Evolutionary conservation across 2,329 filamentous ascomycete species (phyloP).

Genomic region (Microdochium trichocladiopsis): DNA sequence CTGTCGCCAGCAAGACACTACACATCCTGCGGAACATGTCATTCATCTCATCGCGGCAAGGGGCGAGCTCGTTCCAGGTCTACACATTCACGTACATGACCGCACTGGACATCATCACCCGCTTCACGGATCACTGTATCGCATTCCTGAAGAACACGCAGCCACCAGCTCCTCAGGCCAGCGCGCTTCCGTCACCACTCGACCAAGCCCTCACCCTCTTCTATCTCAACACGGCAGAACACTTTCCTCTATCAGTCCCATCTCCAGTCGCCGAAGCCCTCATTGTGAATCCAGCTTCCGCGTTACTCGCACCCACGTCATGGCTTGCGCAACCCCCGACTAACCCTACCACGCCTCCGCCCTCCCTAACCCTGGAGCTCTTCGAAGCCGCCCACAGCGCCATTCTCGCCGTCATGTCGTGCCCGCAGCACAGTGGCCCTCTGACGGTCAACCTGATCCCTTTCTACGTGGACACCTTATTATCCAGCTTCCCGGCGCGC

Average conservation of each 20-base stretch:
- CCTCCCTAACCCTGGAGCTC: slow-evolving; percentile 46
- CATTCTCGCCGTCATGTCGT: slow-evolving; percentile 71
- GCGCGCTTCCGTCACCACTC: slow-evolving; percentile 56
- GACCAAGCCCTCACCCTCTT: slow-evolving; percentile 75
- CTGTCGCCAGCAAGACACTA: slow-evolving; percentile 63
- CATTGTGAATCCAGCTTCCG: slow-evolving; percentile 65
- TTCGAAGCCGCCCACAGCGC: slow-evolving; percentile 86
- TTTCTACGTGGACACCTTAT: slow-evolving; percentile 76
- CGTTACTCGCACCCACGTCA: slow-evolving; percentile 52
- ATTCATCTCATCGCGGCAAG: slow-evolving; percentile 72
- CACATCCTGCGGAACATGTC: slow-evolving; percentile 70
- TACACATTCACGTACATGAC: slow-evolving; percentile 80
- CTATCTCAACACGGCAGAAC: slow-evolving; percentile 81
- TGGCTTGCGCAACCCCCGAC: slow-evolving; percentile 18
- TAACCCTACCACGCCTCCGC: slow-evolving; percentile 24
- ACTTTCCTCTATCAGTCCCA: slow-evolving; percentile 66
- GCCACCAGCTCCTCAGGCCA: slow-evolving; percentile 31
- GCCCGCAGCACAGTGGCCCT: slow-evolving; percentile 63
- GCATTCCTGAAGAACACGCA: slow-evolving; percentile 60
- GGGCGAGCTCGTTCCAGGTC: slow-evolving; percentile 69
- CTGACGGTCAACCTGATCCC: slow-evolving; percentile 67
- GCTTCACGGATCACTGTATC: slow-evolving; percentile 59
- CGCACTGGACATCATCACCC: slow-evolving; percentile 72
- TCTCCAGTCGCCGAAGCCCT: slow-evolving; percentile 63
- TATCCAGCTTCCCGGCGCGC: slow-evolving; percentile 70